Evolutionary conservation across 2,329 filamentous ascomycete genomes (phyloP).

Genomic region (Hypomyces perniciosus): DNA sequence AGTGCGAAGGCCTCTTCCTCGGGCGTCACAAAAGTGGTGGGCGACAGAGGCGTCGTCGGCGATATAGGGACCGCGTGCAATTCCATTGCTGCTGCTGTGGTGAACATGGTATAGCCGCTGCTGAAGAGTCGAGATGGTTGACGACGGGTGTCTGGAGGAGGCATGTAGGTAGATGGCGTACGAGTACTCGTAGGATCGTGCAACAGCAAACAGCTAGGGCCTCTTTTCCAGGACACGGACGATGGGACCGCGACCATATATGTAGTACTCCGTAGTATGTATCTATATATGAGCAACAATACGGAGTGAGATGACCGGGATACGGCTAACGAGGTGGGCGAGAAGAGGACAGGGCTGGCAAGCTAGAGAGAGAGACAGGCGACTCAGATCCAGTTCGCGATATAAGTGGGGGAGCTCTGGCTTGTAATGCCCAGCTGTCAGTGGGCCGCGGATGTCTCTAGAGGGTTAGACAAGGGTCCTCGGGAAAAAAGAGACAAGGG

Average conservation of each 20-base stretch:
- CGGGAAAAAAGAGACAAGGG: not conserved
- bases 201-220: not conserved
- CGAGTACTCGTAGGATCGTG: not conserved
- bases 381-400: conserved; percentile 11
- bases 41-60: not conserved
- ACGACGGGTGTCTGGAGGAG: too few relatives aligned
- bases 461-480: conserved; percentile 7
- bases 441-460: conserved; percentile 9
- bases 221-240: conserved; percentile 10
- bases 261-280: not conserved
- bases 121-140: too few relatives aligned
- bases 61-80: conserved; percentile 3
- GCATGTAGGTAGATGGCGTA: too few relatives aligned
- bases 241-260: conserved; percentile 3
- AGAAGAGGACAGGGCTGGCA: not conserved
- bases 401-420: conserved; percentile 5
- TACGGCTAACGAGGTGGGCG: not conserved
- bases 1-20: conserved; percentile 8
- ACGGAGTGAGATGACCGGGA: not conserved
- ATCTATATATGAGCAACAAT: not conserved
- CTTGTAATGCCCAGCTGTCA: conserved; percentile 4
- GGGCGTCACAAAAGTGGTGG: not conserved
- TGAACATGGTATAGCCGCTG: too few relatives aligned
- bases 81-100: conserved; percentile 2
- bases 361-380: conserved; percentile 10